phyloP scores from a whole-genome alignment of 495 filamentous ascomycete species.

The Polyplosphaeria fusca region DNA sequence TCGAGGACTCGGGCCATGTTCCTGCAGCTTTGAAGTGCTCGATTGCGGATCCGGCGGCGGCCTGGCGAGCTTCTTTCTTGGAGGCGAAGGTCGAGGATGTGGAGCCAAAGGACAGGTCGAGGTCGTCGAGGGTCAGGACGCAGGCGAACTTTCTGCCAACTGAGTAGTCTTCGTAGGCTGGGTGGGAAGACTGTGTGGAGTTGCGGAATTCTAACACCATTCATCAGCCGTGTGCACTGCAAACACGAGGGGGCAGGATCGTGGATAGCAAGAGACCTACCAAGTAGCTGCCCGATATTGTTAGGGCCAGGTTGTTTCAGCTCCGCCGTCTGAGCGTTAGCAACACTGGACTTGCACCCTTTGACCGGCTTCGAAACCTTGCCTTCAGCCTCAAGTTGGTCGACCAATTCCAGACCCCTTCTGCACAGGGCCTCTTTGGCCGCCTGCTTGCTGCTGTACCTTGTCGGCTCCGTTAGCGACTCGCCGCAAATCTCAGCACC shows the following conservation, averaged over 20 bases:
- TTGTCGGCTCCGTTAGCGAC: background rate
- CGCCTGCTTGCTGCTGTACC: conserved; percentile 19
- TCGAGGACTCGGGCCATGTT: conserved; percentile 14
- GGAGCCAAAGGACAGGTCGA: conserved; percentile 31
- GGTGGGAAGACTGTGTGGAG: background rate
- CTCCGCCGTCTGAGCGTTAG: background rate
- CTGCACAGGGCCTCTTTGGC: conserved; percentile 33
- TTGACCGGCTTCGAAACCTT: conserved; percentile 5
- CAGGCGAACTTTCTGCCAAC: conserved; percentile 25
- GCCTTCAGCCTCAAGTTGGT: conserved; percentile 3
- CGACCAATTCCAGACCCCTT: conserved; percentile 6
- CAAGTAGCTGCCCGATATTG: conserved; percentile 20
- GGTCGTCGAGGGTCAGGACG: conserved; percentile 15
- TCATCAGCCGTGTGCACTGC: background rate
- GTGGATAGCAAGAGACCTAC: conserved; percentile 25
- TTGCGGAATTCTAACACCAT: conserved; percentile 19
- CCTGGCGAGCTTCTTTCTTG: conserved; percentile 32
- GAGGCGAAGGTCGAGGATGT: conserved; percentile 4
- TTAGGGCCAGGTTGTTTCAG: conserved; percentile 7
- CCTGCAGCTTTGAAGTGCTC: conserved; percentile 32
- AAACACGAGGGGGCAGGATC: conserved; percentile 1
- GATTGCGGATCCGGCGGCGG: conserved; percentile 35
- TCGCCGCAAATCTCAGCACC: conserved; percentile 5
- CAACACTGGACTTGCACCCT: background rate
- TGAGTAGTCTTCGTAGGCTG: conserved; percentile 20